phyloP scores from a whole-genome alignment of 2,329 filamentous ascomycete species.

The Cladosporium sp. region DNA sequence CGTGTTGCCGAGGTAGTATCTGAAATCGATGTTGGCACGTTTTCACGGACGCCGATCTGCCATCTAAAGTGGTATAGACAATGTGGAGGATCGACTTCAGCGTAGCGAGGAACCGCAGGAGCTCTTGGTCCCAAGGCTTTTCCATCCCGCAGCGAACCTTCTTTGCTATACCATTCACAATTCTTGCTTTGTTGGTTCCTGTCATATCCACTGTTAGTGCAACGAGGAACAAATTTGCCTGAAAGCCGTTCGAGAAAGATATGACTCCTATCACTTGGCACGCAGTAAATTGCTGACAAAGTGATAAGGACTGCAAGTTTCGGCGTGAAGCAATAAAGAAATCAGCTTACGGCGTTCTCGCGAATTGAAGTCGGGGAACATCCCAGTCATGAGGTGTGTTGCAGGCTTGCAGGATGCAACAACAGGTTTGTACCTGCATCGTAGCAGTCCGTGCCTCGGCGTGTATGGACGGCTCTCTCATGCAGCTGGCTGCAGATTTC shows the following conservation, averaged over 20 bases:
- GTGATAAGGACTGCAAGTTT: not conserved
- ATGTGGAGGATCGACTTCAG: conserved; percentile 4
- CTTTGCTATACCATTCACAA: not conserved
- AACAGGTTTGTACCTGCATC: not conserved
- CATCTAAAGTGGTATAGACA: not conserved
- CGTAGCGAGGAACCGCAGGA: not conserved
- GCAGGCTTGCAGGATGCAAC: not conserved
- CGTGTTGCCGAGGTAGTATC: not conserved
- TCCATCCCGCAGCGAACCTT: not conserved
- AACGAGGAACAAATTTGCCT: not conserved
- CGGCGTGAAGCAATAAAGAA: not conserved
- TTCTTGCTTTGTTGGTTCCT: not conserved
- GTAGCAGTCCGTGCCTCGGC: conserved; percentile 1
- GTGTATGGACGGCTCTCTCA: not conserved
- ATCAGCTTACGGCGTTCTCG: not conserved
- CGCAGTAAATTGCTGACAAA: not conserved
- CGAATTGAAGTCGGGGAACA: not conserved
- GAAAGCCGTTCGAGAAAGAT: not conserved
- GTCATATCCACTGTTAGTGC: not conserved
- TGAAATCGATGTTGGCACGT: not conserved
- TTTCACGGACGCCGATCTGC: not conserved
- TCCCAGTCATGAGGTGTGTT: not conserved
- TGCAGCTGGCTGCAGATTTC: not conserved
- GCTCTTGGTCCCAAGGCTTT: not conserved
- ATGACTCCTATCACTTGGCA: not conserved